Evolutionary conservation across 2,329 filamentous ascomycete genomes (phyloP).

Genomic region (Paecilomyces formosus): DNA sequence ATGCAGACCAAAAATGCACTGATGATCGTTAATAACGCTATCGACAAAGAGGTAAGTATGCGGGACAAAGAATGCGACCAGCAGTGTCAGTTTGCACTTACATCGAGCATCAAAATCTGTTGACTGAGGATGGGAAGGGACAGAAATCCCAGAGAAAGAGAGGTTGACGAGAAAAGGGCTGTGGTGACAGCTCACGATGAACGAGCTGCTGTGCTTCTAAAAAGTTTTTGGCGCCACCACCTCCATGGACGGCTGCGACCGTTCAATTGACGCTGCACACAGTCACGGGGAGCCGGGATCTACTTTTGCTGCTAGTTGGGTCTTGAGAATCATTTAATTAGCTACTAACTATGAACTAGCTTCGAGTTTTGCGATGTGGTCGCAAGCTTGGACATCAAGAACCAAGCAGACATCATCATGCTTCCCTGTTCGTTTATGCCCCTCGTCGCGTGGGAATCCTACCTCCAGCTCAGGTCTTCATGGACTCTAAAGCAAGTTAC

Average conservation of each 20-base stretch:
- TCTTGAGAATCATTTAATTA: neutral
- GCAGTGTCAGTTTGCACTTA: neutral
- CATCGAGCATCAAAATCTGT: neutral
- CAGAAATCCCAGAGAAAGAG: neutral
- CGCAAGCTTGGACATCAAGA: too few species aligned
- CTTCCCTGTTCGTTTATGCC: neutral
- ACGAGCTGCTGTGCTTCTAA: neutral
- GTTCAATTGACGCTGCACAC: neutral
- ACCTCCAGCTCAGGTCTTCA: neutral
- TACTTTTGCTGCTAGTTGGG: neutral
- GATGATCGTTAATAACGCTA: neutral
- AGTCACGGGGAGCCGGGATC: neutral
- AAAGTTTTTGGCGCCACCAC: conserved; percentile 7
- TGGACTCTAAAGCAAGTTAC: neutral
- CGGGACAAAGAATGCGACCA: neutral
- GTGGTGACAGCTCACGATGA: neutral
- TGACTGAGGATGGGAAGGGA: neutral
- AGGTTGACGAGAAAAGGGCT: neutral
- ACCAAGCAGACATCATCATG: neutral
- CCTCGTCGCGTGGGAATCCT: neutral
- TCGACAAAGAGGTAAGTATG: neutral
- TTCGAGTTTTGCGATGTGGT: neutral
- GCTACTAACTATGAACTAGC: too few species aligned
- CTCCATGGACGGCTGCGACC: conserved; percentile 6
- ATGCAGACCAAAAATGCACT: neutral